Conservation (phyloP, 805 yeast genomes). For the Candida andamanensis region DNA sequence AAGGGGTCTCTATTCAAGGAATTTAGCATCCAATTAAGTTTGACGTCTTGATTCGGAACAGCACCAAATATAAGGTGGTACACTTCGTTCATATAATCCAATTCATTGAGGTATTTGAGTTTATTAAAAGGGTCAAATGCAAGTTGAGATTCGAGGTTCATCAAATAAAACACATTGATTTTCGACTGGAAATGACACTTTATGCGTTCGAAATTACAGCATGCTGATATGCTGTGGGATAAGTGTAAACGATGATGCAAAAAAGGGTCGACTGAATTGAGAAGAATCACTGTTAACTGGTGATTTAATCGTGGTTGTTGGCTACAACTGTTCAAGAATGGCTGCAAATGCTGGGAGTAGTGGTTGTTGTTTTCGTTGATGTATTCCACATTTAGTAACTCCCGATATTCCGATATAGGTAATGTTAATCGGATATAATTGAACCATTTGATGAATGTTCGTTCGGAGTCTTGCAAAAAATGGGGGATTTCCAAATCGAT, state of each 20-base stretch:
- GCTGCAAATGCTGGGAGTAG: slow-evolving; percentile 5
- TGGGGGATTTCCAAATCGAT: slow-evolving; percentile 10
- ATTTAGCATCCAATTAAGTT: slow-evolving; percentile 17
- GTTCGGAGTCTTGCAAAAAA: slow-evolving; percentile 5
- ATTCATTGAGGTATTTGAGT: slow-evolving; percentile 13
- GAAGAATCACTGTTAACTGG: slow-evolving; percentile 6
- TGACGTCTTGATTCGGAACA: slow-evolving; percentile 12
- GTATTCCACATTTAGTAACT: slow-evolving; percentile 6
- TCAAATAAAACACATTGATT: slow-evolving; percentile 14
- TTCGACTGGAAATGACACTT: slow-evolving; percentile 14
- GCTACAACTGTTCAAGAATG: slow-evolving; percentile 2
- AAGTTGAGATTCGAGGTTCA: slow-evolving; percentile 14
- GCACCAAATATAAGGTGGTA: slow-evolving; percentile 14
- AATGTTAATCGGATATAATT: slow-evolving; percentile 4
- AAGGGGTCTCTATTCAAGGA: slow-evolving; percentile 10
- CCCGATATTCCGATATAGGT: slow-evolving; percentile 8
- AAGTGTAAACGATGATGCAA: slow-evolving; percentile 1
- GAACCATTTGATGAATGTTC: slow-evolving; percentile 10
- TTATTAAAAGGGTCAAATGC: slow-evolving; percentile 8
- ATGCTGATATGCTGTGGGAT: slow-evolving; percentile 1
- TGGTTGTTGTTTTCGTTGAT: slow-evolving; percentile 7
- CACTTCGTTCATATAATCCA: slow-evolving; percentile 13
- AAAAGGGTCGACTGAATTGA: slow-evolving; percentile 6
- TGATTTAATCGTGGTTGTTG: neutral
- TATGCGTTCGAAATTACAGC: slow-evolving; percentile 15